A percentile compares a stretch with the other conserved stretches of the same genome.
Conservation (phyloP, 495 filamentous ascomycete species). For the Aspergillus conjunctus region DNA sequence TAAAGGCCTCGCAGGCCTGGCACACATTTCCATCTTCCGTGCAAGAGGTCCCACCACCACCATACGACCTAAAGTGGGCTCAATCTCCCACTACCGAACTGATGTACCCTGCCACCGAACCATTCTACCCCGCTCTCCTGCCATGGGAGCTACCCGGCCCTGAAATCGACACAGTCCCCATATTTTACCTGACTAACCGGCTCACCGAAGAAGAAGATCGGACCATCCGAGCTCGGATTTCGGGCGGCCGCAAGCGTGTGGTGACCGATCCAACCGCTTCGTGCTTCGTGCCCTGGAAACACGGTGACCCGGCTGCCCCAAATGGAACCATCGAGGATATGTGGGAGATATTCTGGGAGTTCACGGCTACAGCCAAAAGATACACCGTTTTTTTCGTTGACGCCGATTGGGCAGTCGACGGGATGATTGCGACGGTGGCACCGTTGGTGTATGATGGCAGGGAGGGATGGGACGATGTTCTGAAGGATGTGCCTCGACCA, state of each 20-base stretch:
- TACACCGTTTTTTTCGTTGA: conserved; percentile 19
- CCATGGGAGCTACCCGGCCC: conserved; percentile 12
- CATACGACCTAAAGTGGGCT: not conserved
- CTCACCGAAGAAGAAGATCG: conserved; percentile 11
- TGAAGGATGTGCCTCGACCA: conserved; percentile 12
- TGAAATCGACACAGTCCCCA: not conserved
- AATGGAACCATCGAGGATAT: conserved; percentile 23
- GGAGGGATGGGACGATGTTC: conserved; percentile 2
- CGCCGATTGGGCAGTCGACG: conserved; percentile 15
- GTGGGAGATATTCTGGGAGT: conserved; percentile 19
- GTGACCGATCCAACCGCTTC: conserved; percentile 5
- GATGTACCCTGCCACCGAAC: conserved; percentile 4
- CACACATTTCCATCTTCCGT: not conserved
- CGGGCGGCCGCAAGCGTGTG: not conserved
- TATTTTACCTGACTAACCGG: conserved; percentile 21
- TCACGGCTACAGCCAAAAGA: not conserved
- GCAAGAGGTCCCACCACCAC: not conserved
- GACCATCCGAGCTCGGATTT: conserved; percentile 3
- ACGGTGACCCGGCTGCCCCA: conserved; percentile 5
- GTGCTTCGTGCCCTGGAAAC: conserved; percentile 20
- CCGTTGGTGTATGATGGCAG: not conserved
- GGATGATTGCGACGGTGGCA: conserved; percentile 12
- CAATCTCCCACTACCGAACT: conserved; percentile 1
- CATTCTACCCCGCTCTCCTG: conserved; percentile 18
- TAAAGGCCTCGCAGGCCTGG: not conserved